These are phyloP conservation scores for Aspergillus baeticus DNA, from an alignment of 495 filamentous ascomycete genomes.

Conservation along the genomic window DNA sequence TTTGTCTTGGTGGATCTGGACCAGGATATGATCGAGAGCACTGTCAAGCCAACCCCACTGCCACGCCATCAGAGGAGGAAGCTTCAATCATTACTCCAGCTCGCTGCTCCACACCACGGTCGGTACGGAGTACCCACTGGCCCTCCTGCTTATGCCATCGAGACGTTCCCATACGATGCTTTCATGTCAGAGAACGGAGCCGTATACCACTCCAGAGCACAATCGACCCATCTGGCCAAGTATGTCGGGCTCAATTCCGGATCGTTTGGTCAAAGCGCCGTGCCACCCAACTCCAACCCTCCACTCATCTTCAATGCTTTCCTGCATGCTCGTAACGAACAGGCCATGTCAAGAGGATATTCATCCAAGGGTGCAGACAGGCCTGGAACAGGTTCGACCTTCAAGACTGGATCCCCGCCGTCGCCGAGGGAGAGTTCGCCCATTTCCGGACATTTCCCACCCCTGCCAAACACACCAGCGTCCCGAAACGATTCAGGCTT, in stretches of 20 bases:
- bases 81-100: slow-evolving; percentile 80
- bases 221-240: slow-evolving; percentile 71
- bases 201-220: slow-evolving; percentile 69
- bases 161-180: slow-evolving; percentile 85
- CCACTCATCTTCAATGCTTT: slow-evolving; percentile 87
- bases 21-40: slow-evolving; percentile 82
- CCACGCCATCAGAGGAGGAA: slow-evolving; percentile 90
- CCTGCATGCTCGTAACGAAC: slow-evolving; percentile 68
- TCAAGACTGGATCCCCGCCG: slow-evolving; percentile 70
- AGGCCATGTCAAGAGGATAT: slow-evolving; percentile 39
- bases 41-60: slow-evolving; percentile 66
- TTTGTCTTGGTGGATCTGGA: slow-evolving; percentile 95
- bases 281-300: slow-evolving; percentile 43
- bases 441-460: slow-evolving; percentile 74
- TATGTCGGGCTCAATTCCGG: slow-evolving; percentile 86
- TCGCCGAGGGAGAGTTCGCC: slow-evolving; percentile 77
- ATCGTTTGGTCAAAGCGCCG: slow-evolving; percentile 69
- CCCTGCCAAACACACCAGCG: slow-evolving; percentile 67
- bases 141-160: slow-evolving; percentile 89
- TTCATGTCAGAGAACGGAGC: slow-evolving; percentile 83
- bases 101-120: slow-evolving; percentile 86
- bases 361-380: slow-evolving; percentile 62
- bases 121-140: slow-evolving; percentile 83
- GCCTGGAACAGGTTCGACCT: slow-evolving; percentile 77
- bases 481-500: slow-evolving; percentile 91